phyloP scores from a whole-genome alignment of 257 asterid species.

The Rauvolfia tetraphylla region DNA sequence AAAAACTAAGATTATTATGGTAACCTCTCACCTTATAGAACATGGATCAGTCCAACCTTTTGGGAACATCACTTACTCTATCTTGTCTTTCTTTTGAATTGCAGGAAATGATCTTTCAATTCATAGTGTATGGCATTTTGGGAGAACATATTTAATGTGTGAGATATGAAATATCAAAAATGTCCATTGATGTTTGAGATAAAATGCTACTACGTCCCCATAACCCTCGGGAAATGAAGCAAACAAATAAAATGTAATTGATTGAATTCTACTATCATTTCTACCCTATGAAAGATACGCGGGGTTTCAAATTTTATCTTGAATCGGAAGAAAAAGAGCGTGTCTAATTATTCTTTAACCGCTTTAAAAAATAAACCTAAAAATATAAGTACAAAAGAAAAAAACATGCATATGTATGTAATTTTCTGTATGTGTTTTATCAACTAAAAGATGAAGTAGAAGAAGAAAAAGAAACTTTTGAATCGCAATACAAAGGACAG shows the following conservation, averaged over 20 bases:
- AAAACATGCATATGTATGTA: neutral
- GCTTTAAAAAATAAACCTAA: neutral
- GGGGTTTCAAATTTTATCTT: too few relatives aligned
- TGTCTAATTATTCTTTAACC: too few relatives aligned
- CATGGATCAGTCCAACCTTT: slow-evolving; percentile 8
- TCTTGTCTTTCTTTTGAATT: neutral
- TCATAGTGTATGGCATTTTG: slow-evolving; percentile 2
- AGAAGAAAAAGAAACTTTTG: neutral
- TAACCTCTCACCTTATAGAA: neutral
- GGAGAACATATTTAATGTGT: slow-evolving; percentile 1
- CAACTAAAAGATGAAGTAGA: neutral
- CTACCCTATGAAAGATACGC: too few relatives aligned
- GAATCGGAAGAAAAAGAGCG: too few relatives aligned
- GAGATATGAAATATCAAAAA: neutral
- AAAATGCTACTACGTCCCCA: neutral
- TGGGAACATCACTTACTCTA: neutral
- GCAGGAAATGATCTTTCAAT: slow-evolving; percentile 7
- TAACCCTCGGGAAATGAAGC: too few relatives aligned
- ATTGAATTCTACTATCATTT: too few relatives aligned
- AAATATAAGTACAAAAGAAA: neutral
- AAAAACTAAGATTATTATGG: neutral
- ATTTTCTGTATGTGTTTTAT: neutral
- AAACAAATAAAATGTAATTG: neutral
- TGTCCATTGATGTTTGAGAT: neutral
- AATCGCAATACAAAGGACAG: neutral